A percentile compares a stretch with the other conserved stretches of the same genome.
phyloP scores from a whole-genome alignment of 1,284 basidiomycete species.

The Apiotrichum brassicae region DNA sequence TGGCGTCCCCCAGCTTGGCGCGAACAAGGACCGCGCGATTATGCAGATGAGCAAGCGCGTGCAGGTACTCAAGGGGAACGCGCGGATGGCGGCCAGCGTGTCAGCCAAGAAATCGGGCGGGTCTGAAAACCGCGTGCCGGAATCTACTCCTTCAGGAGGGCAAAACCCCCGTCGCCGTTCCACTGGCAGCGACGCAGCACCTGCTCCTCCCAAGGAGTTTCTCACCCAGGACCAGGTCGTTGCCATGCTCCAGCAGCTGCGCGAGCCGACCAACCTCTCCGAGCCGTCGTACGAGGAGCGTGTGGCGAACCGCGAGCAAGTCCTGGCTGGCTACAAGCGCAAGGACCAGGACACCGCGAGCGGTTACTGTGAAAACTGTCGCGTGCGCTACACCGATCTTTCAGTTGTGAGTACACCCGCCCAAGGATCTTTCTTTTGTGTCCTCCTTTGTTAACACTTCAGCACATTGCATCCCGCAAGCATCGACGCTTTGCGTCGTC shows the following conservation, averaged over 20 bases:
- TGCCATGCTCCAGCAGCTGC: slow-evolving; percentile 32
- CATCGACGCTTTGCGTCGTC: too few relatives aligned
- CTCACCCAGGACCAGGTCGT: slow-evolving; percentile 35
- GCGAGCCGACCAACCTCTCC: slow-evolving; percentile 22
- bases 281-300: slow-evolving; percentile 25
- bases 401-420: slow-evolving; percentile 55
- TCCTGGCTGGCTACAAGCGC: slow-evolving; percentile 32
- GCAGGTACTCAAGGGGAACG: slow-evolving; percentile 45
- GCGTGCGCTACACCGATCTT: slow-evolving; percentile 84
- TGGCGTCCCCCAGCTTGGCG: slow-evolving; percentile 25
- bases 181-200: slow-evolving; percentile 10
- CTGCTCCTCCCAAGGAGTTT: slow-evolving; percentile 26
- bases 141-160: background rate
- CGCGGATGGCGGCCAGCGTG: slow-evolving; percentile 24
- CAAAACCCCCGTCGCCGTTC: slow-evolving; percentile 11
- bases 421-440: too few relatives aligned
- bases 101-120: background rate
- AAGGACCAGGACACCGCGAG: slow-evolving; percentile 70
- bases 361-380: slow-evolving; percentile 97
- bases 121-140: background rate
- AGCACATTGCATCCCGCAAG: slow-evolving; percentile 72
- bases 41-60: slow-evolving; percentile 47
- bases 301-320: slow-evolving; percentile 33
- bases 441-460: background rate
- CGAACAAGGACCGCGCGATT: slow-evolving; percentile 37